These are phyloP conservation scores for Malassezia caprae DNA, from an alignment of 1,284 basidiomycete genomes.

Conservation along the genomic window DNA sequence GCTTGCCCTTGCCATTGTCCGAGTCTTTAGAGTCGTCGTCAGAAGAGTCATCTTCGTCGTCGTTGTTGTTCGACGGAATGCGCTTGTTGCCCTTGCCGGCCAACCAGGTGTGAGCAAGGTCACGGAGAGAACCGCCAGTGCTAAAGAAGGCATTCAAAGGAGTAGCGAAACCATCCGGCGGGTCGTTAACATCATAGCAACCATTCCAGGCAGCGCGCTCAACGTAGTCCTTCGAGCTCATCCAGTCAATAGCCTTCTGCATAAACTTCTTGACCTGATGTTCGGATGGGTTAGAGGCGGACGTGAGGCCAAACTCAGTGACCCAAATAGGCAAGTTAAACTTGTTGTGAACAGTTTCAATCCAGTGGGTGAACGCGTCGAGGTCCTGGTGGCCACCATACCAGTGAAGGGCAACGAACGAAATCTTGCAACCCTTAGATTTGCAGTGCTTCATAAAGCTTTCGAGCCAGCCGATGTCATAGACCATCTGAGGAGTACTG, in stretches of 20 bases:
- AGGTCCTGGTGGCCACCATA: slow-evolving; percentile 37
- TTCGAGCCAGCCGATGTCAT: slow-evolving; percentile 37
- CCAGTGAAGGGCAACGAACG: slow-evolving; percentile 44
- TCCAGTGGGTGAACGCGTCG: slow-evolving; percentile 30
- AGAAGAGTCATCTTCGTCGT: background rate
- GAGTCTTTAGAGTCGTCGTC: background rate
- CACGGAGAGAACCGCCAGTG: slow-evolving; percentile 2
- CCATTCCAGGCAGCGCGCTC: slow-evolving; percentile 39
- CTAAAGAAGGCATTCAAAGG: slow-evolving; percentile 35
- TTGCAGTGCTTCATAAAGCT: slow-evolving; percentile 32
- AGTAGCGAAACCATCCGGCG: slow-evolving; percentile 34
- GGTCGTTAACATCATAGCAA: slow-evolving; percentile 27
- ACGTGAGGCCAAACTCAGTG: slow-evolving; percentile 43
- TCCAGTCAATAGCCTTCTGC: slow-evolving; percentile 25
- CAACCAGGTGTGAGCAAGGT: slow-evolving; percentile 3
- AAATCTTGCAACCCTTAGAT: slow-evolving; percentile 27
- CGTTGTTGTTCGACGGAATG: background rate
- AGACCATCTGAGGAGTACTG: slow-evolving; percentile 40
- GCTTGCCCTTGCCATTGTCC: background rate
- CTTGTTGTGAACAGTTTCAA: slow-evolving; percentile 24
- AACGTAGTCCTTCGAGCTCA: slow-evolving; percentile 26
- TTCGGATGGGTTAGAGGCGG: slow-evolving; percentile 19
- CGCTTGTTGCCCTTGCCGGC: background rate
- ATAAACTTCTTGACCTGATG: slow-evolving; percentile 30
- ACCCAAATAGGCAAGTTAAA: slow-evolving; percentile 33